Evolutionary conservation across 768 basidiomycete genomes (phyloP).

Genomic region (Lactarius hengduanensis): DNA sequence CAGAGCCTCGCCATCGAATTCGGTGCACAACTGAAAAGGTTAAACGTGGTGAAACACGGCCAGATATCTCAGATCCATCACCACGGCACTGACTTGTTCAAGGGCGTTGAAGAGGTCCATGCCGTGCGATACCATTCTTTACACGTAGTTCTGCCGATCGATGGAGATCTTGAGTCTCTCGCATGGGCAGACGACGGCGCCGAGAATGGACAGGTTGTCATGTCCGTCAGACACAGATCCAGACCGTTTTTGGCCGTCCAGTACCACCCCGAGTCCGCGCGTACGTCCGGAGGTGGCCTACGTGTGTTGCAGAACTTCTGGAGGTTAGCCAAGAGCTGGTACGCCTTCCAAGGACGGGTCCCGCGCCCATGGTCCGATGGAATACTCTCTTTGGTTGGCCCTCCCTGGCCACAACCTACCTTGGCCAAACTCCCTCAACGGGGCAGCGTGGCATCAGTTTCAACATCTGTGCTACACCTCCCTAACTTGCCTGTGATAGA

Average conservation of each 20-base stretch:
- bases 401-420: constrained; percentile 55
- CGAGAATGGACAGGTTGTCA: constrained; percentile 68
- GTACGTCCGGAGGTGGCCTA: constrained; percentile 66
- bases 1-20: constrained; percentile 70
- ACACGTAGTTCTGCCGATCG: constrained; percentile 50
- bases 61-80: constrained; percentile 68
- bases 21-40: constrained; percentile 58
- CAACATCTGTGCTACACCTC: constrained; percentile 39
- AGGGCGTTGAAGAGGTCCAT: constrained; percentile 49
- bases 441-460: constrained; percentile 9
- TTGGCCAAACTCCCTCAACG: constrained; percentile 31
- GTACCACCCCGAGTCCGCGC: constrained; percentile 84
- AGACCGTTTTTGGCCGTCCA: constrained; percentile 87
- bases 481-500: constrained; percentile 43
- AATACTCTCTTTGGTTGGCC: constrained; percentile 43
- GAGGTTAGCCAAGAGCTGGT: constrained; percentile 63
- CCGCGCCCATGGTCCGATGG: constrained; percentile 43
- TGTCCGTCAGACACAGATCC: constrained; percentile 64
- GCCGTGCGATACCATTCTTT: constrained; percentile 84
- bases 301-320: constrained; percentile 74
- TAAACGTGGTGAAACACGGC: constrained; percentile 75
- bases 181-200: constrained; percentile 71
- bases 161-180: constrained; percentile 56
- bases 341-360: constrained; percentile 39
- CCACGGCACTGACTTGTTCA: constrained; percentile 56